These are phyloP conservation scores for Patellifolia procumbens DNA, from an alignment of 179 eudicot species.

Conservation along the genomic window DNA sequence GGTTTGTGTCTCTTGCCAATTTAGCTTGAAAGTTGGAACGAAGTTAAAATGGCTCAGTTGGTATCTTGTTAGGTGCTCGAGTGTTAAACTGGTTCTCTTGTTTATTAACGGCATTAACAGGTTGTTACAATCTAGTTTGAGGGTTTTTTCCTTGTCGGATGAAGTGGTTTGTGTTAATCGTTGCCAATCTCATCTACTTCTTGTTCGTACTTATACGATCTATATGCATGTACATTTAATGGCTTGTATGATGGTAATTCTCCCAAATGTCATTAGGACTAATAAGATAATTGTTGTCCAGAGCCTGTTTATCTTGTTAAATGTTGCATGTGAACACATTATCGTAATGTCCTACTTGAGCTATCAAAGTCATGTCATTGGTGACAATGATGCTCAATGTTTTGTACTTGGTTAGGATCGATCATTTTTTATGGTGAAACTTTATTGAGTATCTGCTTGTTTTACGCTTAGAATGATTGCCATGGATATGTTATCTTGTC, in stretches of 20 bases:
- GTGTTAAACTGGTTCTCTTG: neutral
- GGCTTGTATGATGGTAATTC: neutral
- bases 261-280: neutral
- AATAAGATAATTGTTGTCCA: neutral
- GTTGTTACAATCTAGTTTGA: neutral
- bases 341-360: neutral
- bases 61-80: neutral
- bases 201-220: neutral
- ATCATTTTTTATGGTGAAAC: neutral
- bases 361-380: neutral
- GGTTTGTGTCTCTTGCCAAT: no score
- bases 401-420: neutral
- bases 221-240: neutral
- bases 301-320: neutral
- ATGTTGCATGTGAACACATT: neutral
- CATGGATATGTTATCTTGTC: neutral
- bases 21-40: no score
- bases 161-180: neutral
- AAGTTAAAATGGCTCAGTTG: neutral
- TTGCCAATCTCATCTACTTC: neutral
- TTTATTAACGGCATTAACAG: neutral
- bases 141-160: neutral
- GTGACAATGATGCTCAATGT: neutral
- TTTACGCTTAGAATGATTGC: neutral
- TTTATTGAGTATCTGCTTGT: neutral